A percentile compares a stretch with the other conserved stretches of the same genome.
These are phyloP conservation scores for Phaeotremella fagi DNA, from an alignment of 768 basidiomycete genomes.

Conservation along the genomic window DNA sequence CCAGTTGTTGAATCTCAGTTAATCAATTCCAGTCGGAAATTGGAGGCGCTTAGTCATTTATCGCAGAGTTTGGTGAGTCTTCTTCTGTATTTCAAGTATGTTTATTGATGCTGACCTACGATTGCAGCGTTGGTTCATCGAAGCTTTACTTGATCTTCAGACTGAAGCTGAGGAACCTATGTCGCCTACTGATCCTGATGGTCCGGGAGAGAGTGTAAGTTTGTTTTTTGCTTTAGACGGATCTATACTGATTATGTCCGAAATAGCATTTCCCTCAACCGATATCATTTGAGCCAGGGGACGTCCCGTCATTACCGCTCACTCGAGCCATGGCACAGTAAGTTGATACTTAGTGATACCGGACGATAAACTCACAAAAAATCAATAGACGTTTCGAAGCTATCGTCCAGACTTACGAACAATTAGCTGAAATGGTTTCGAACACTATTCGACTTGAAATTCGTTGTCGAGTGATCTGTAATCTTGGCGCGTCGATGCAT, in stretches of 20 bases:
- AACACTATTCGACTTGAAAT: slow-evolving; percentile 83
- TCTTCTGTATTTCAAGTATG: neutral
- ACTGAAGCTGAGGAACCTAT: slow-evolving; percentile 56
- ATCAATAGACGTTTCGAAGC: slow-evolving; percentile 77
- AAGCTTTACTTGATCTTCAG: slow-evolving; percentile 65
- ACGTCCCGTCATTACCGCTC: slow-evolving; percentile 65
- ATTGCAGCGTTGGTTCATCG: slow-evolving; percentile 77
- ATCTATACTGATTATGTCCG: neutral
- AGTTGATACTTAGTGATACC: slow-evolving; percentile 43
- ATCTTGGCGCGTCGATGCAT: slow-evolving; percentile 71
- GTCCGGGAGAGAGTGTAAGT: neutral
- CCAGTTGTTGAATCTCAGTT: slow-evolving; percentile 62
- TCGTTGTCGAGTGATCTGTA: slow-evolving; percentile 74
- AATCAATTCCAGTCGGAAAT: slow-evolving; percentile 64
- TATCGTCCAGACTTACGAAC: slow-evolving; percentile 81
- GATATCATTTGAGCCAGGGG: slow-evolving; percentile 48
- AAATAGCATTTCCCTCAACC: slow-evolving; percentile 21
- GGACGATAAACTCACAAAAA: neutral
- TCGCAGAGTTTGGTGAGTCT: slow-evolving; percentile 77
- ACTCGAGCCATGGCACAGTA: slow-evolving; percentile 86
- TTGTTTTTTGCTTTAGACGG: neutral
- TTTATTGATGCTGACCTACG: too few relatives aligned
- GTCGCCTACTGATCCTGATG: slow-evolving; percentile 15
- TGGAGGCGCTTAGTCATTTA: slow-evolving; percentile 69
- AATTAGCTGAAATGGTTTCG: slow-evolving; percentile 77